These are phyloP conservation scores for Leccinum ochraceum DNA, from an alignment of 768 basidiomycete genomes.

Conservation along the genomic window DNA sequence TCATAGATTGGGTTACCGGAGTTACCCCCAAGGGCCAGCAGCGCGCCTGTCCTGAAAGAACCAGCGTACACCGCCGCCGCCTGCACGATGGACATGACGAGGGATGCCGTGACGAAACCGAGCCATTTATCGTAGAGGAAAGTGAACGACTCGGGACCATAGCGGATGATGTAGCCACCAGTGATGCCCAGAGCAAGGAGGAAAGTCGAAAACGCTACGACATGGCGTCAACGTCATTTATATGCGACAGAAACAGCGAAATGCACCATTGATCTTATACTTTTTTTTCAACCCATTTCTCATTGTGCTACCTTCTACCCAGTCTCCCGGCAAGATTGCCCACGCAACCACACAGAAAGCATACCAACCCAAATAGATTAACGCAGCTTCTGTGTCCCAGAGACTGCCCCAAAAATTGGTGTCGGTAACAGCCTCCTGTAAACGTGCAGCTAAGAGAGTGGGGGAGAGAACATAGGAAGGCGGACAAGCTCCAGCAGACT, in stretches of 20 bases:
- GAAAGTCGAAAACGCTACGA: slow-evolving; percentile 81
- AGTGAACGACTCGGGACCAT: slow-evolving; percentile 80
- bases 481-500: slow-evolving; percentile 67
- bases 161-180: slow-evolving; percentile 65
- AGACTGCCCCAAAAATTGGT: slow-evolving; percentile 68
- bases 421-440: slow-evolving; percentile 49
- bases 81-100: slow-evolving; percentile 78
- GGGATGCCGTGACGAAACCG: slow-evolving; percentile 80
- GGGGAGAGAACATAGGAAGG: slow-evolving; percentile 47
- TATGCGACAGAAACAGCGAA: neutral
- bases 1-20: slow-evolving; percentile 86
- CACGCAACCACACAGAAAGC: slow-evolving; percentile 82
- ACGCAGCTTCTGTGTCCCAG: slow-evolving; percentile 79
- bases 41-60: slow-evolving; percentile 67
- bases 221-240: neutral
- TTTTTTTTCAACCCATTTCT: slow-evolving; percentile 74
- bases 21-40: slow-evolving; percentile 94
- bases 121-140: slow-evolving; percentile 93
- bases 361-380: slow-evolving; percentile 89
- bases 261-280: slow-evolving; percentile 95
- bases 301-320: slow-evolving; percentile 66
- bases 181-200: slow-evolving; percentile 77
- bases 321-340: slow-evolving; percentile 74
- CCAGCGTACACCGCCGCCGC: slow-evolving; percentile 65
- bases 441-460: slow-evolving; percentile 32